Conservation (phyloP, 306 rosid species). For the Begonia masoniana region DNA sequence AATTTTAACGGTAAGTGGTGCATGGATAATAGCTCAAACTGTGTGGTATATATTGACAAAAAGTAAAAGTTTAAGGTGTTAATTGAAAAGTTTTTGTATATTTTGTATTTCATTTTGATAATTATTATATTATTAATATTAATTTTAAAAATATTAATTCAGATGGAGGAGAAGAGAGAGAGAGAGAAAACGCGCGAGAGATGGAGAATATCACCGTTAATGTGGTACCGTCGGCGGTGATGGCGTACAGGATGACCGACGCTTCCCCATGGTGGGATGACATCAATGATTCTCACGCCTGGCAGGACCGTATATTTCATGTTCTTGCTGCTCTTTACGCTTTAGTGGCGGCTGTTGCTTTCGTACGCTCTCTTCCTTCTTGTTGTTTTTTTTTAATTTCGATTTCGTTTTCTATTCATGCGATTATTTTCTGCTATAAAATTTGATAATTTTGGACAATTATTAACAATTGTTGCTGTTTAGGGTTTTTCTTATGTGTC, state of each 20-base stretch:
- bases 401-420: background rate
- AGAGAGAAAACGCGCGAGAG: background rate
- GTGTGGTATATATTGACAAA: too few species aligned
- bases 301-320: slow-evolving; percentile 80
- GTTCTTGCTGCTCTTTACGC: slow-evolving; percentile 70
- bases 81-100: too few species aligned
- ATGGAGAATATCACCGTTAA: slow-evolving; percentile 35
- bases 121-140: background rate
- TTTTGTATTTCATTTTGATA: too few species aligned
- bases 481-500: background rate
- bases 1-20: too few species aligned
- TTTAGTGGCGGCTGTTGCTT: slow-evolving; percentile 63
- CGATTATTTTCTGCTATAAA: background rate
- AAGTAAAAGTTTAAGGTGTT: too few species aligned
- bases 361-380: slow-evolving; percentile 24
- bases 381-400: background rate
- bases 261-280: slow-evolving; percentile 75
- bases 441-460: background rate
- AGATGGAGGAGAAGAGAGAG: background rate
- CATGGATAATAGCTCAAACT: too few species aligned
- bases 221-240: slow-evolving; percentile 26
- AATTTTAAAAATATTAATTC: background rate
- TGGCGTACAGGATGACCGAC: slow-evolving; percentile 35
- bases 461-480: background rate
- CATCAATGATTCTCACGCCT: slow-evolving; percentile 48